phyloP scores from a whole-genome alignment of 805 yeast genomes.

The Ogataea chonburiensis region DNA sequence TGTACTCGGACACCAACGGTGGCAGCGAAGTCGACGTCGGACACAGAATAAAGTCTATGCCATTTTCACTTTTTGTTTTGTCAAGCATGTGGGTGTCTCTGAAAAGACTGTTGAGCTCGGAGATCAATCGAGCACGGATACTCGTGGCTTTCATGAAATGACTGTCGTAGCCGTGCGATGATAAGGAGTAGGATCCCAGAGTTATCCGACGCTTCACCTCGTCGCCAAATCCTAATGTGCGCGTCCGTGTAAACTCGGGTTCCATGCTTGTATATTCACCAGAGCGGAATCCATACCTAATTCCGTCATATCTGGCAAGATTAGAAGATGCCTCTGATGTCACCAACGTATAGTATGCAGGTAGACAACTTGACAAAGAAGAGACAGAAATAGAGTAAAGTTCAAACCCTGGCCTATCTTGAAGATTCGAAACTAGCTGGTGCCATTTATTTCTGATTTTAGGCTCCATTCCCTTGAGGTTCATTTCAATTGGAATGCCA shows the following conservation, averaged over 20 bases:
- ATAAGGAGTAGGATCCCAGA: conserved; percentile 82
- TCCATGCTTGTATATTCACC: conserved; percentile 30
- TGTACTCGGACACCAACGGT: conserved; percentile 32
- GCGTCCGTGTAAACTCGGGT: conserved; percentile 49
- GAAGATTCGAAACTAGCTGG: conserved; percentile 43
- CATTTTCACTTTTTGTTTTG: conserved; percentile 26
- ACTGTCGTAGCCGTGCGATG: conserved; percentile 68
- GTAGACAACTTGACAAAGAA: conserved; percentile 60
- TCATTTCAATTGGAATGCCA: conserved; percentile 74
- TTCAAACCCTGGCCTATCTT: conserved; percentile 47
- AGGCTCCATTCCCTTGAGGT: conserved; percentile 51
- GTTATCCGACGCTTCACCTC: conserved; percentile 84
- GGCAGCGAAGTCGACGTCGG: conserved; percentile 70
- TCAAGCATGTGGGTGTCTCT: conserved; percentile 43
- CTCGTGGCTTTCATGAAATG: conserved; percentile 76
- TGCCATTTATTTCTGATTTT: conserved; percentile 49
- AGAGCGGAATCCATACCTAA: conserved; percentile 71
- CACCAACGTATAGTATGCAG: conserved; percentile 83
- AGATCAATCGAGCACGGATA: conserved; percentile 56
- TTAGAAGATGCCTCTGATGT: conserved; percentile 95
- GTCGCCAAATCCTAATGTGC: conserved; percentile 67
- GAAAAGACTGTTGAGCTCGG: conserved; percentile 68
- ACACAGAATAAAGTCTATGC: conserved; percentile 67
- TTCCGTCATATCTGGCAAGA: conserved; percentile 85
- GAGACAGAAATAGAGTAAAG: conserved; percentile 71